A percentile compares a stretch with the other conserved stretches of the same genome.
These are phyloP conservation scores for Hypoxylon crocopeplum DNA, from an alignment of 495 filamentous ascomycete genomes.

Conservation along the genomic window DNA sequence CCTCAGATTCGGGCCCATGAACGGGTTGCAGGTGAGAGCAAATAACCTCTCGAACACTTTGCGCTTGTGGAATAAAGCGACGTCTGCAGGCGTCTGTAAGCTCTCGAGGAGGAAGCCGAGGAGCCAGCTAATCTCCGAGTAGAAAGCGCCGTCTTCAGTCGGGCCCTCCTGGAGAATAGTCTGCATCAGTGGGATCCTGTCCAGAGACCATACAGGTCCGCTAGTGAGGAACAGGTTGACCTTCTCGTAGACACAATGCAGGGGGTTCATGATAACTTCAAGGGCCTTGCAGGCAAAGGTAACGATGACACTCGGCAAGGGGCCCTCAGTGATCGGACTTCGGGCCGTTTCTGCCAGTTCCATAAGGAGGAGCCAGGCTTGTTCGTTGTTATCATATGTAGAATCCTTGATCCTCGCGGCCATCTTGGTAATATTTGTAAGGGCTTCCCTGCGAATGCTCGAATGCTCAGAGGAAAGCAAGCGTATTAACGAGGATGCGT, in stretches of 20 bases:
- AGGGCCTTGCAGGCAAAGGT: conserved; percentile 76
- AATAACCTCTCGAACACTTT: conserved; percentile 82
- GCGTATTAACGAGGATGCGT: conserved; percentile 68
- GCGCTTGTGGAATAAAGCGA: conserved; percentile 81
- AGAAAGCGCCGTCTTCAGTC: conserved; percentile 73
- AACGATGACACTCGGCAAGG: conserved; percentile 74
- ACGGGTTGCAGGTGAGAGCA: conserved; percentile 70
- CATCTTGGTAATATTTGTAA: conserved; percentile 68
- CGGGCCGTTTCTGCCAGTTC: conserved; percentile 79
- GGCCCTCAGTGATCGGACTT: conserved; percentile 55
- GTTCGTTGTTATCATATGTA: conserved; percentile 75
- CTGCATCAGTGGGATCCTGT: conserved; percentile 78
- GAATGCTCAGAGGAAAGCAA: conserved; percentile 76
- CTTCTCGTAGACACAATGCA: conserved; percentile 85
- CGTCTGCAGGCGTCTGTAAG: conserved; percentile 62
- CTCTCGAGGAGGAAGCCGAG: conserved; percentile 76
- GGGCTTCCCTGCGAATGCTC: conserved; percentile 79
- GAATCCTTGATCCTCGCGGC: conserved; percentile 71
- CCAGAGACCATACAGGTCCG: conserved; percentile 73
- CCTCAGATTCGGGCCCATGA: conserved; percentile 62
- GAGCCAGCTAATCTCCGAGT: conserved; percentile 81
- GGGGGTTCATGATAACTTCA: conserved; percentile 72
- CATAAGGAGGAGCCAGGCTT: conserved; percentile 75
- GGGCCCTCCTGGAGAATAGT: conserved; percentile 74
- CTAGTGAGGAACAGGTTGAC: conserved; percentile 83